Evolutionary conservation across 2,329 filamentous ascomycete genomes (phyloP).

Genomic region (Triangularia setosa): DNA sequence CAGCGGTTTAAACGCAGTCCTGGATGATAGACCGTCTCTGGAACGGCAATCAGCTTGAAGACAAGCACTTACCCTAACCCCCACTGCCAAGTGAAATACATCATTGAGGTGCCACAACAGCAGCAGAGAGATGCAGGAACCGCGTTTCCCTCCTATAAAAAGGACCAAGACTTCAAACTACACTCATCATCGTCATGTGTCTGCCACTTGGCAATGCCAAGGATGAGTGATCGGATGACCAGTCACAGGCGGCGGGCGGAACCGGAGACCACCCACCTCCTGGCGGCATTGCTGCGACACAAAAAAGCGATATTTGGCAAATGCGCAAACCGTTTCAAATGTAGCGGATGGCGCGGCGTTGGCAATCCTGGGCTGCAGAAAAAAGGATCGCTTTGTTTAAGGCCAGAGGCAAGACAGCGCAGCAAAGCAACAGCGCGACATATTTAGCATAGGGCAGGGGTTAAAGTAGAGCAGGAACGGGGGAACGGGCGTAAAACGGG

Average conservation of each 20-base stretch:
- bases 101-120: background rate
- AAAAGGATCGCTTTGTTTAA: slow-evolving; percentile 1
- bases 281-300: slow-evolving; percentile 2
- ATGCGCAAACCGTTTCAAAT: slow-evolving; percentile 1
- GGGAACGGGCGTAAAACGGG: too few relatives aligned
- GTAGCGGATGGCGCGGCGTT: background rate
- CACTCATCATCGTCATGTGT: background rate
- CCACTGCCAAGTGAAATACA: background rate
- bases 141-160: background rate
- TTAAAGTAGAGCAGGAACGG: background rate
- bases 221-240: slow-evolving; percentile 1
- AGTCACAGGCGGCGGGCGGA: background rate
- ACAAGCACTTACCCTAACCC: background rate
- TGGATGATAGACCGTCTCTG: too few relatives aligned
- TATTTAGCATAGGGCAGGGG: background rate
- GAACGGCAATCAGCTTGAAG: too few relatives aligned
- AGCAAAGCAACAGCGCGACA: background rate
- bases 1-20: too few relatives aligned
- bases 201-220: background rate
- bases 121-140: background rate
- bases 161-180: background rate
- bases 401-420: background rate
- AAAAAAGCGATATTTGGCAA: slow-evolving; percentile 8
- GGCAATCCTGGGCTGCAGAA: background rate
- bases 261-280: background rate